Evolutionary conservation across 78 protist genomes (phyloP).

Genomic region (Planoprotostelium fungivorum): DNA sequence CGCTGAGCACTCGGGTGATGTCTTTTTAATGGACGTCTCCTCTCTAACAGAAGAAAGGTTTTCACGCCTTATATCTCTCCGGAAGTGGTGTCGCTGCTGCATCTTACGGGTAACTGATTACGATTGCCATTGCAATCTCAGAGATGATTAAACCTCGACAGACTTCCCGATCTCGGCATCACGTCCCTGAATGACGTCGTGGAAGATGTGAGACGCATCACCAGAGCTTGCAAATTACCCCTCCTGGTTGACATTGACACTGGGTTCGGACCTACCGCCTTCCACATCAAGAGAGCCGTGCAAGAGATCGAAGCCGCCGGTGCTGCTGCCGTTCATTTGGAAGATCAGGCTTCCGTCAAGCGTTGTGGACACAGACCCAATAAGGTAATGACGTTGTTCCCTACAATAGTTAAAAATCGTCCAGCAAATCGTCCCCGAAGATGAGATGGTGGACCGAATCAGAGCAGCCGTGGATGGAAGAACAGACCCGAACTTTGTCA

Average conservation of each 20-base stretch:
- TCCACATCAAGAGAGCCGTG: slow-evolving; percentile 28
- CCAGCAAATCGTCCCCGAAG: slow-evolving; percentile 4
- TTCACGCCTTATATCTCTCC: slow-evolving; percentile 31
- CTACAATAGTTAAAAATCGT: neutral
- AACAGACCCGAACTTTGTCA: slow-evolving; percentile 49
- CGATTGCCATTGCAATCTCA: neutral
- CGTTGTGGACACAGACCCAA: slow-evolving; percentile 50
- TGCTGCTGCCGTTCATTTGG: slow-evolving; percentile 45
- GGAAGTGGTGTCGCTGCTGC: slow-evolving; percentile 52
- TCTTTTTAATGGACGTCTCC: neutral
- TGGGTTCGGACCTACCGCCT: slow-evolving; percentile 35
- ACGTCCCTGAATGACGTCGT: slow-evolving; percentile 45
- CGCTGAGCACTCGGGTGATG: slow-evolving; percentile 7
- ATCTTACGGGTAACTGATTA: slow-evolving; percentile 9
- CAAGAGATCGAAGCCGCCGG: slow-evolving; percentile 44
- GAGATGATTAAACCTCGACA: no score
- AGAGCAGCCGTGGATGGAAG: slow-evolving; percentile 32
- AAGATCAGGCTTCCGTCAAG: slow-evolving; percentile 31
- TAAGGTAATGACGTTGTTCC: neutral
- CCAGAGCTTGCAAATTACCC: slow-evolving; percentile 39
- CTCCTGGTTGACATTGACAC: slow-evolving; percentile 41
- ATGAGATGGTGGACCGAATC: slow-evolving; percentile 49
- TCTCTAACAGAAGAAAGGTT: slow-evolving; percentile 10
- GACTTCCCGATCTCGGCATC: slow-evolving; percentile 39
- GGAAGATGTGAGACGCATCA: slow-evolving; percentile 37